These are phyloP conservation scores for Myriosclerotinia duriaeana DNA, from an alignment of 2,329 filamentous ascomycete genomes.

Conservation along the genomic window DNA sequence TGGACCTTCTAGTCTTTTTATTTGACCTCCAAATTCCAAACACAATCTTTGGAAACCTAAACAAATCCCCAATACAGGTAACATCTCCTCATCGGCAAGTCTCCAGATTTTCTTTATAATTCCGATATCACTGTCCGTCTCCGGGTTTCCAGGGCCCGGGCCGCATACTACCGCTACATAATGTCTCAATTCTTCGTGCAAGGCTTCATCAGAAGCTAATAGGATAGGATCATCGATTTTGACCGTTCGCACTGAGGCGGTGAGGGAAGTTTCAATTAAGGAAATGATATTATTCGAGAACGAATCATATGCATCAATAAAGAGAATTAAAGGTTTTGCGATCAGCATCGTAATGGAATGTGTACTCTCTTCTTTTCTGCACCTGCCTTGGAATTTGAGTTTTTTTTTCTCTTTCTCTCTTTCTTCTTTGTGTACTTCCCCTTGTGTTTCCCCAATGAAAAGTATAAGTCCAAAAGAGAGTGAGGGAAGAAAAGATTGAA, in stretches of 20 bases:
- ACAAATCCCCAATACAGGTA: slow-evolving; percentile 80
- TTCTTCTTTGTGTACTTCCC: background rate
- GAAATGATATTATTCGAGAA: slow-evolving; percentile 94
- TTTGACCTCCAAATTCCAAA: slow-evolving; percentile 55
- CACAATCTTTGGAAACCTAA: slow-evolving; percentile 69
- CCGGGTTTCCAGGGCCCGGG: slow-evolving; percentile 83
- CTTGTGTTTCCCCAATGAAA: background rate
- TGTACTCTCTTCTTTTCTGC: background rate
- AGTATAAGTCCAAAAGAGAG: background rate
- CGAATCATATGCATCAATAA: slow-evolving; percentile 94
- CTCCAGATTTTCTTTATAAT: slow-evolving; percentile 76
- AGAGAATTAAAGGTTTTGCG: slow-evolving; percentile 60
- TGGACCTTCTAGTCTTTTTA: slow-evolving; percentile 54
- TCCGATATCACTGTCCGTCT: slow-evolving; percentile 72
- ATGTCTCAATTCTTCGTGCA: slow-evolving; percentile 52
- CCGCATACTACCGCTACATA: slow-evolving; percentile 89
- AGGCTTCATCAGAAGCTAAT: slow-evolving; percentile 46
- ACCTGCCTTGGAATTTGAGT: background rate
- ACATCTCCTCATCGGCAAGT: slow-evolving; percentile 54
- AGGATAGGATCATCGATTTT: slow-evolving; percentile 64
- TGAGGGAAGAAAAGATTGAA: background rate
- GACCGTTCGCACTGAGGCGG: slow-evolving; percentile 67
- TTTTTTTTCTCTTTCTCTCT: background rate
- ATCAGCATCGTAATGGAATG: slow-evolving; percentile 33
- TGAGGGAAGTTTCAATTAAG: slow-evolving; percentile 68